Evolutionary conservation across 345 rosid species (phyloP), one percentile per base, ranked within the genome.

Genomic region (Bruguiera gymnorhiza): DNA sequence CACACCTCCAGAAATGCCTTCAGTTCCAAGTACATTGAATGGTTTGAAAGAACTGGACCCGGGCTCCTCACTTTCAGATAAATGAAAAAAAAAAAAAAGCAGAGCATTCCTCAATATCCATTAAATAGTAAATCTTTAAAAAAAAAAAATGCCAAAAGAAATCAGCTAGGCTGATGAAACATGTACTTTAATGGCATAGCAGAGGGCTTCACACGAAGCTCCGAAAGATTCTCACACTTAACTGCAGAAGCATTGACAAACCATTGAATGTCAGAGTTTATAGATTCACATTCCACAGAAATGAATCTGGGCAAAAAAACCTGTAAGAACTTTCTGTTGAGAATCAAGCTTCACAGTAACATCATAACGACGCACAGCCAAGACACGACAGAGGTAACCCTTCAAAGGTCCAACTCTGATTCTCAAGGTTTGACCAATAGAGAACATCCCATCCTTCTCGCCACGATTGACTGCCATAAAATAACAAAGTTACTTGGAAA

Each of bases 301-400:
- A 6, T 11, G 63, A 19, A 46, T 15, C 43, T 63, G 54, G 48
- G 61, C 59, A 39, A 64, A 75, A 73, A 69, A 57, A 92, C 99
- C 97, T 79, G 96, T 83, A 34, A 95, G 88, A 78, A 84, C 78
- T 81, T 84, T 95, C 60, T 87, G 97, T 81, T 85, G 86, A 36
- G 99, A 92, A 79, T 88, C 97, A 51, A 95, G 88, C 81, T 95
- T 95, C 78, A 95, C 97, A 2, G 97, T 95, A 57, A 90, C 86
- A 78, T 95, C 99, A 43, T 85, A 81, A 70, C 75, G 80, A 13
- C 90, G 91, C 68, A 95, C 65, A 65, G 84, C 97, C 77, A 95
- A 73, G 57, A 95, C 99, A 70, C 94, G 92, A 68, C 99, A 95
- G 62, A 88, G 85, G 71, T 91, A 90, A 54, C 99, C 99, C 83